A percentile compares a stretch with the other conserved stretches of the same genome.
Conservation (phyloP, 2,329 filamentous ascomycete genomes). For the Calonectria honghensis region DNA sequence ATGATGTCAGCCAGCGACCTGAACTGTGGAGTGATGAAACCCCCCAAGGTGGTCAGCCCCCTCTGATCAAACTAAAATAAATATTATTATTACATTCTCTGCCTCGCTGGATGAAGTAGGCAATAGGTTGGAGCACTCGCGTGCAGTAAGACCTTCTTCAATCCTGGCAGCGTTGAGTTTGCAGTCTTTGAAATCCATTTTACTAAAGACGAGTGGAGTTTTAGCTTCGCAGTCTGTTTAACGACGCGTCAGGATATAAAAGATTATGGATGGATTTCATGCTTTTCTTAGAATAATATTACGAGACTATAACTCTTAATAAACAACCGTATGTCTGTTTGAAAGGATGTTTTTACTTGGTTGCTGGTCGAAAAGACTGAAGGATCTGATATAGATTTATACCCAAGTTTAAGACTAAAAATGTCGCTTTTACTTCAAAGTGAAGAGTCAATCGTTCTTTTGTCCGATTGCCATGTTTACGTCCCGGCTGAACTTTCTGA, state of each 20-base stretch:
- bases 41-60: background rate
- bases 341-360: background rate
- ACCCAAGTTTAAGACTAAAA: background rate
- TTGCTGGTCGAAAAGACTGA: background rate
- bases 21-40: background rate
- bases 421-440: background rate
- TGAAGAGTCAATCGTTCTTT: background rate
- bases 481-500: no score
- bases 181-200: background rate
- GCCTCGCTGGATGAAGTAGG: background rate
- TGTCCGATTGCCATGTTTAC: background rate
- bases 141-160: background rate
- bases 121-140: background rate
- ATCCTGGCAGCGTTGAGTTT: background rate
- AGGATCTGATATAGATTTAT: background rate
- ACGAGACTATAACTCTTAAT: conserved; percentile 6
- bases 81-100: background rate
- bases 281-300: conserved; percentile 17
- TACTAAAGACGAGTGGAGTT: background rate
- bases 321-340: conserved; percentile 9
- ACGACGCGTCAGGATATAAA: background rate
- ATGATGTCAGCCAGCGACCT: background rate
- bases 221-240: background rate
- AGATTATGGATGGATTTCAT: background rate
- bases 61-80: background rate